A percentile compares a stretch with the other conserved stretches of the same genome.
phyloP scores from a whole-genome alignment of 495 filamentous ascomycete species.

The Diplogelasinospora grovesii region DNA sequence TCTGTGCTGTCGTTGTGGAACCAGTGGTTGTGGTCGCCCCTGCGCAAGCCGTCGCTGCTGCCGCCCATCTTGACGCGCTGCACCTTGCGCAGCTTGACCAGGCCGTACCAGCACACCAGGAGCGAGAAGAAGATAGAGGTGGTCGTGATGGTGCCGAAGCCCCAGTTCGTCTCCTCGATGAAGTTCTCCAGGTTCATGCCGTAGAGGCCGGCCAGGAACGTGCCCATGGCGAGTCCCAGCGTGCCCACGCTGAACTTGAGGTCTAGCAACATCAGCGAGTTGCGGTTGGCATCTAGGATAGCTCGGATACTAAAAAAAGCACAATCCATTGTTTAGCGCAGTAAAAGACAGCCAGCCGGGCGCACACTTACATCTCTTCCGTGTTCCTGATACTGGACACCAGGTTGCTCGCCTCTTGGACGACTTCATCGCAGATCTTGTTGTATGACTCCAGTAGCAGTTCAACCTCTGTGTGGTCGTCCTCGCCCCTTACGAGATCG shows the following conservation, averaged over 20 bases:
- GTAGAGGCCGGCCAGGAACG: constrained; percentile 93
- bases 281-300: constrained; percentile 96
- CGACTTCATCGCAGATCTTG: constrained; percentile 96
- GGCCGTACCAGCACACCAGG: constrained; percentile 70
- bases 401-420: constrained; percentile 85
- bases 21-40: constrained; percentile 32
- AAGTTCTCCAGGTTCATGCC: constrained; percentile 99
- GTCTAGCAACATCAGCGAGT: constrained; percentile 95
- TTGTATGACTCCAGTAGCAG: constrained; percentile 96
- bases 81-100: constrained; percentile 74
- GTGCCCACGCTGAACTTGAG: constrained; percentile 95
- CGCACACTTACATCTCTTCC: constrained; percentile 81
- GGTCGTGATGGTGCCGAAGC: constrained; percentile 68
- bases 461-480: constrained; percentile 95
- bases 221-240: constrained; percentile 82
- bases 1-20: constrained; percentile 38
- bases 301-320: constrained; percentile 66
- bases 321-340: neutral
- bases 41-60: constrained; percentile 32
- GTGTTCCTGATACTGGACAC: constrained; percentile 96
- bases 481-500: constrained; percentile 65
- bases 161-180: constrained; percentile 90
- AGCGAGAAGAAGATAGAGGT: constrained; percentile 66
- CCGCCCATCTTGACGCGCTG: constrained; percentile 84
- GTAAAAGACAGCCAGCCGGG: neutral